Conservation (phyloP, 106 monocot species). For the Chionographis japonica region DNA sequence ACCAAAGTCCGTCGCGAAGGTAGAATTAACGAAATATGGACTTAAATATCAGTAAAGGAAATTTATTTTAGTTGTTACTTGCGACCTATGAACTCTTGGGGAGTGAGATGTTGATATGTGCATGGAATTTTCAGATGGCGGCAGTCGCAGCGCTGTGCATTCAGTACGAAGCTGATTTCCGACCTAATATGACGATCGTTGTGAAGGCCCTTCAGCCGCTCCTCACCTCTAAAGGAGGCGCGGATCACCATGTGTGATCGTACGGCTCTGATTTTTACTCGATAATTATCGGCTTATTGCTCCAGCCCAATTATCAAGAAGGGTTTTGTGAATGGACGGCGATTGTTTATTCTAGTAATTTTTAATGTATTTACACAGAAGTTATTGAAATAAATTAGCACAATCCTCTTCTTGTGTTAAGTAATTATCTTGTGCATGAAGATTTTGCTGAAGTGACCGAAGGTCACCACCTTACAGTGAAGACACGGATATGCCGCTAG, state of each 20-base stretch:
- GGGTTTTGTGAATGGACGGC: too few species aligned
- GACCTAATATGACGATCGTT: conserved; percentile 54
- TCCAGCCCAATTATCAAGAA: not conserved
- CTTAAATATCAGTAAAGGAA: too few species aligned
- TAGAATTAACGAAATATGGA: not conserved
- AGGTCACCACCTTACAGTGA: too few species aligned
- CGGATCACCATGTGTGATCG: conserved; percentile 12
- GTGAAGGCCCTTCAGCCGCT: conserved; percentile 50
- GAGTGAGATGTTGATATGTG: not conserved
- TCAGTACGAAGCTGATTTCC: conserved; percentile 50
- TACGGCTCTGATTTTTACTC: not conserved
- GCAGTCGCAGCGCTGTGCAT: conserved; percentile 51
- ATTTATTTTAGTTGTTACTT: too few species aligned
- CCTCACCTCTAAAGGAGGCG: conserved; percentile 18
- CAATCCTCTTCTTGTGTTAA: not conserved
- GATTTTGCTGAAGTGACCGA: too few species aligned
- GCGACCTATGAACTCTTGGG: too few species aligned
- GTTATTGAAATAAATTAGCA: too few species aligned
- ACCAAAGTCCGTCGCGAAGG: conserved; percentile 82
- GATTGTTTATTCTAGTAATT: too few species aligned
- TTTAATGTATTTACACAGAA: too few species aligned
- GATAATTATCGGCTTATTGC: not conserved
- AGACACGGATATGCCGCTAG: too few species aligned
- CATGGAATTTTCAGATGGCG: conserved; percentile 24
- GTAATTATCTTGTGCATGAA: not conserved